phyloP scores from a whole-genome alignment of 345 rosid genomes.

The Linum lewisii region DNA sequence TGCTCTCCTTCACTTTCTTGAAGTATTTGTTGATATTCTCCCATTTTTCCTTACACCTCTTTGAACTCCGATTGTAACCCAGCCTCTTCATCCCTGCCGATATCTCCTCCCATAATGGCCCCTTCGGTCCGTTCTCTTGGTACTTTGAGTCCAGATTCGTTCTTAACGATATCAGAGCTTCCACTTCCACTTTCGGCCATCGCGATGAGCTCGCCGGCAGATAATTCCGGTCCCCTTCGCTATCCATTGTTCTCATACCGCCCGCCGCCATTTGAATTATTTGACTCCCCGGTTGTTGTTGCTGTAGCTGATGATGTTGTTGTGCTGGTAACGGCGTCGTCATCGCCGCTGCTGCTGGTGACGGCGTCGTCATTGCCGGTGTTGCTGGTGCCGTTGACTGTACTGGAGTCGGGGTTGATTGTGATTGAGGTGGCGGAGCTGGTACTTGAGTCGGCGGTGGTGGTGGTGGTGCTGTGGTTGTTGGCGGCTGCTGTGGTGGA shows the following conservation, averaged over 20 bases:
- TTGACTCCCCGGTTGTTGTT: constrained; percentile 9
- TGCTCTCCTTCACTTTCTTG: constrained; percentile 77
- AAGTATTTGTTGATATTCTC: constrained; percentile 75
- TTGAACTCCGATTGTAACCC: constrained; percentile 59
- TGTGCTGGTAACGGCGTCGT: constrained; percentile 9
- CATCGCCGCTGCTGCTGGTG: constrained; percentile 3
- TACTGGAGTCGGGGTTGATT: constrained; percentile 9
- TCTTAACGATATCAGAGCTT: constrained; percentile 44
- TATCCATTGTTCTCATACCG: not conserved
- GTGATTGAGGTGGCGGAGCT: constrained; percentile 3
- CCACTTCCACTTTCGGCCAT: constrained; percentile 61
- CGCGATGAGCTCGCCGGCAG: constrained; percentile 30
- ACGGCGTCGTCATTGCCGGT: constrained; percentile 6
- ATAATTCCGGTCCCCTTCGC: constrained; percentile 7
- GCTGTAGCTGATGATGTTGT: constrained; percentile 9
- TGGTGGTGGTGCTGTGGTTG: not conserved
- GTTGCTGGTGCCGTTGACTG: constrained; percentile 3
- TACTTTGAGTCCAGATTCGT: constrained; percentile 39
- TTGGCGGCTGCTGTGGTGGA: constrained; percentile 7
- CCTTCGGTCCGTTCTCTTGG: constrained; percentile 61
- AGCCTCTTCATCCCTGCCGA: constrained; percentile 50
- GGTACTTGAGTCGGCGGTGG: not conserved
- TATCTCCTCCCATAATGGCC: constrained; percentile 68
- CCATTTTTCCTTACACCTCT: constrained; percentile 81
- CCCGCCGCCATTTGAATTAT: not conserved